Base-by-base conservation (phyloP, 768 basidiomycete genomes). In the Hericium erinaceus region DNA sequence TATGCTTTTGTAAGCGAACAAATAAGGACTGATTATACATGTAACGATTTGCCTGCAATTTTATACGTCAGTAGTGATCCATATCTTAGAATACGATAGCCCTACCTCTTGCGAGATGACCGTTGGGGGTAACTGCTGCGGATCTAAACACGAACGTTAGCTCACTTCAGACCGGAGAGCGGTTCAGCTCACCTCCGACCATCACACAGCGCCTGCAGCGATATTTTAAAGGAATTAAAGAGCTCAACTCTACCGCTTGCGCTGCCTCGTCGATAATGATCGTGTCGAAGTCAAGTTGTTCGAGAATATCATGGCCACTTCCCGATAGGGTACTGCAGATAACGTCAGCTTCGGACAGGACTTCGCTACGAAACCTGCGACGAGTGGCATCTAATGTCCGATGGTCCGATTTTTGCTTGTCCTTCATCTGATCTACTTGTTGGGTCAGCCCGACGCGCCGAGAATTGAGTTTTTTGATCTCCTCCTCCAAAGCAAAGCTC, bases 231-330 rank as follows among this genome's bases (percentile, higher is more conserved):
- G 97, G 97, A 58, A 99, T 98, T 60, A 99, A 72, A 8, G 95
- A 92, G 61, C 91, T 93, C 44, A 98, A 77, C 70, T 99, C 97
- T 50, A 98, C 88, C 15, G 95, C 87, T 70, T 99, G 97, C 1
- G 95, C 95, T 1, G 97, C 97, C 70, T 99, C 97, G 66, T 99
- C 97, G 59, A 99, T 95, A 69, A 99, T 85, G 64, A 99, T 81
- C 72, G 95, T 90, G 64, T 97, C 95, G 67, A 98, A 98, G 54
- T 95, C 88, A 61, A 91, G 81, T 39, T 80, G 76, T 57, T 89
- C 83, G 44, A 99, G 76, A 50, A 80, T 79, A 15, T 97, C 95
- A 61, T 97, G 91, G 4, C 95, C 97, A 16, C 95, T 80, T 37
- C 95, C 95, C 7, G 95, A 92, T 18, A 99, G 77, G 0, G 97